Percentiles rank a stretch among this genome's conserved stretches.
Conservation (phyloP, 1,284 basidiomycete species). For the Ceratobasidium sp. region DNA sequence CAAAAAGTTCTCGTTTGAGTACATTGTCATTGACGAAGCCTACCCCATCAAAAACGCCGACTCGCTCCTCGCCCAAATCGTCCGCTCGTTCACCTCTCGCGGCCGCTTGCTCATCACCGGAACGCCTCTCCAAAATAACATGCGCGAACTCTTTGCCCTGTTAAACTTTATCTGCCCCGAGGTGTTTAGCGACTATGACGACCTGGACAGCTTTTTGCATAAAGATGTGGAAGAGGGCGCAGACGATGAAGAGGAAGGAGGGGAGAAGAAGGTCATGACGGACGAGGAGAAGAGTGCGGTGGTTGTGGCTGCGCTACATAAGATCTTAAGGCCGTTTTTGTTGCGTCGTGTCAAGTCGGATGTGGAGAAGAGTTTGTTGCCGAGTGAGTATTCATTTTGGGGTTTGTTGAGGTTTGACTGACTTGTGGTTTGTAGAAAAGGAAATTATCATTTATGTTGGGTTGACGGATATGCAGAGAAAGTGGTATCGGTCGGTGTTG, state of each 20-base stretch:
- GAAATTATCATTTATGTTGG: constrained; percentile 99
- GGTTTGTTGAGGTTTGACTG: background rate
- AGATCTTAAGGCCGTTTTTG: constrained; percentile 95
- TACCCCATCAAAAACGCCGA: constrained; percentile 94
- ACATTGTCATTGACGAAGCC: constrained; percentile 99
- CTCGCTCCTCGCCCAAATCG: constrained; percentile 95
- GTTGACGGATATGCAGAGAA: constrained; percentile 97
- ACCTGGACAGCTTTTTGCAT: constrained; percentile 26
- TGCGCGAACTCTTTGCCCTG: constrained; percentile 95
- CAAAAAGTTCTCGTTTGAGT: constrained; percentile 97
- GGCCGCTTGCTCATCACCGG: constrained; percentile 98
- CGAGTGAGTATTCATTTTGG: constrained; percentile 69
- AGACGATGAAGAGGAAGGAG: constrained; percentile 62
- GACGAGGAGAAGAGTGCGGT: constrained; percentile 93
- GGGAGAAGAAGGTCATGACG: constrained; percentile 61
- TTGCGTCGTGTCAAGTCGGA: constrained; percentile 95
- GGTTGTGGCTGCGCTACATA: constrained; percentile 90
- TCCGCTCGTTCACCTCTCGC: constrained; percentile 88
- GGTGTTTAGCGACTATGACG: constrained; percentile 72
- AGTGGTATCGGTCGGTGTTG: constrained; percentile 95
- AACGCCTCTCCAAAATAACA: constrained; percentile 98
- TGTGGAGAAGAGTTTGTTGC: constrained; percentile 94
- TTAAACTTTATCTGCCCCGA: constrained; percentile 99
- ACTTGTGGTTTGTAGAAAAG: constrained; percentile 75
- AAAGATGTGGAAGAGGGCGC: constrained; percentile 77